Evolutionary conservation across 345 rosid genomes (phyloP).

Genomic region (Limnanthes douglasii): DNA sequence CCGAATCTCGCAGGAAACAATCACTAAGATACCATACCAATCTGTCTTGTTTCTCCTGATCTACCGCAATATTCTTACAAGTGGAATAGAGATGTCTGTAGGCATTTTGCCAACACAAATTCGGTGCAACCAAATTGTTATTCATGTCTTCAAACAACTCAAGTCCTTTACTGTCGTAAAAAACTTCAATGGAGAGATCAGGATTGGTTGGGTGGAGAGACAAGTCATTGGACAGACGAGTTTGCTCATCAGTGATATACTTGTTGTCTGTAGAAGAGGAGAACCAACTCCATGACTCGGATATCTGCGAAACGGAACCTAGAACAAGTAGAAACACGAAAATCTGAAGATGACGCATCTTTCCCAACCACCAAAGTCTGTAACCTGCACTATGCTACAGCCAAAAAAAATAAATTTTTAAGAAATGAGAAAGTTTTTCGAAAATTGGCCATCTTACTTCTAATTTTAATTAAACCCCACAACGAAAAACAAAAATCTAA

Average conservation of each 20-base stretch:
- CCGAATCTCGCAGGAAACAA: slow-evolving; percentile 48
- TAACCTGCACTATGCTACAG: no score
- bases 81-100: slow-evolving; percentile 35
- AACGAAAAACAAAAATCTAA: no score
- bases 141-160: slow-evolving; percentile 26
- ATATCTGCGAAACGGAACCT: slow-evolving; percentile 4
- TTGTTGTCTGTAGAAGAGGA: slow-evolving; percentile 11
- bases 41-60: slow-evolving; percentile 34
- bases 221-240: neutral
- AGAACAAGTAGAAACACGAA: no score
- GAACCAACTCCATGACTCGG: slow-evolving; percentile 29
- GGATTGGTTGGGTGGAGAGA: slow-evolving; percentile 15
- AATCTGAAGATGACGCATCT: no score
- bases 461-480: no score
- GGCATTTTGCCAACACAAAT: slow-evolving; percentile 48
- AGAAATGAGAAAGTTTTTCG: no score
- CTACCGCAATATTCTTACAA: slow-evolving; percentile 33
- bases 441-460: no score
- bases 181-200: slow-evolving; percentile 32
- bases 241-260: neutral
- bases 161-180: slow-evolving; percentile 20
- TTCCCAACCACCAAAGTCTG: no score
- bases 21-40: slow-evolving; percentile 59
- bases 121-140: slow-evolving; percentile 19
- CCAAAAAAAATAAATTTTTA: no score